Base-by-base conservation (phyloP, 768 basidiomycete species). In the Tephrocybe sp. region DNA sequence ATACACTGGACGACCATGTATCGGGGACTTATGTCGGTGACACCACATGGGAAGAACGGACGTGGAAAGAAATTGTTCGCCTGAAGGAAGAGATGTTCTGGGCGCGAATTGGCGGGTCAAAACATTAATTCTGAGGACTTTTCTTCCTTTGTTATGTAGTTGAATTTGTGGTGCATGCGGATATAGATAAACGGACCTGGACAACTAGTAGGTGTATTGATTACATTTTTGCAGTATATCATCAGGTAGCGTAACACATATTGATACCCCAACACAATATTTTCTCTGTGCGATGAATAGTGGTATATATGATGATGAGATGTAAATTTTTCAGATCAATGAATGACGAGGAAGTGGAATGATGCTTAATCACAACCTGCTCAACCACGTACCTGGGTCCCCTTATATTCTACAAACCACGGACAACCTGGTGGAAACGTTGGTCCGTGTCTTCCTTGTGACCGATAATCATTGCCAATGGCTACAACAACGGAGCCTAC, bases 61-160 rank as follows among this genome's bases (percentile, higher is more conserved):
- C 87, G 16, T 93, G 90, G 89, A 86, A 84, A 60, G 87, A 91
- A 68, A 63, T 94, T 16, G 74, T 82, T 15, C 75, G 75, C 36
- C 64, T 94, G 55, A 79, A 83, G 51, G 89, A 92, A 64, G 85
- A 88, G 35, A 87, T 93, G 88, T 93, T 89, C 64, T 92, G 83
- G 86, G 87, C 90, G 18, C 71, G 92, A 46, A 67, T 91, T 39
- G 91, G 91, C 0, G 82, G 77, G 0, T 44, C 70, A 19, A 60
- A 62, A 37, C 60, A 60, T 37, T 69, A 47, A 58, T 19, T 15
- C 27, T 43, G 34, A 16, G 9, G 26, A 19, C 4, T 16, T 28
- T n/a, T n/a, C n/a, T n/a, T n/a, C n/a, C n/a, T n/a, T n/a, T n/a
- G n/a, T n/a, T n/a, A n/a, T n/a, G n/a, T n/a, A n/a, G n/a, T n/a